A percentile compares a stretch with the other conserved stretches of the same genome.
Evolutionary conservation across 306 rosid species (phyloP).

Genomic region (Bauhinia variegata): DNA sequence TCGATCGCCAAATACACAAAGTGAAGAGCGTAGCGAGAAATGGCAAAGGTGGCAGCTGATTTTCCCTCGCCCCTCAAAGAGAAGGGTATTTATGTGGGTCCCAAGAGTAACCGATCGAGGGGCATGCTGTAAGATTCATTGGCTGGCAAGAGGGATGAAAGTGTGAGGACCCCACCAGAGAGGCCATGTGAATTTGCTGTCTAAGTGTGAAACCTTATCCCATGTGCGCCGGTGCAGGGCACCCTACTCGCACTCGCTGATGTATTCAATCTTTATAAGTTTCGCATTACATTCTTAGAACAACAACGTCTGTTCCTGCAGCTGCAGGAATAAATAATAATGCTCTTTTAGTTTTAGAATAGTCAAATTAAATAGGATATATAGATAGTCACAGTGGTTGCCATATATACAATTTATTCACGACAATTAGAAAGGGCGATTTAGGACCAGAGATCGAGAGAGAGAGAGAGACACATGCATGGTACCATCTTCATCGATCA

Average conservation of each 20-base stretch:
- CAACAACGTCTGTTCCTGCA: too few relatives aligned
- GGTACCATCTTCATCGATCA: too few relatives aligned
- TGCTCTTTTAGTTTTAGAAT: too few relatives aligned
- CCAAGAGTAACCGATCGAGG: constrained; percentile 45
- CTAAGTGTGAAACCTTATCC: constrained; percentile 71
- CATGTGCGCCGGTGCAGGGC: constrained; percentile 92
- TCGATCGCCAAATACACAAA: too few relatives aligned
- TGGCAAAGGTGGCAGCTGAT: neutral
- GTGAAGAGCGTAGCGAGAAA: neutral
- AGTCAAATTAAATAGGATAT: too few relatives aligned
- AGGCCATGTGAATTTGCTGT: constrained; percentile 82
- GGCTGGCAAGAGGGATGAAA: constrained; percentile 35
- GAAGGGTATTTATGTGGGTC: constrained; percentile 44
- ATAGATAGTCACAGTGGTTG: too few relatives aligned
- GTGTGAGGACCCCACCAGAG: constrained; percentile 47
- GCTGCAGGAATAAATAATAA: neutral
- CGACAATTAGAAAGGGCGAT: too few relatives aligned
- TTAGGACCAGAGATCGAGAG: neutral
- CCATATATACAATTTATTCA: too few relatives aligned
- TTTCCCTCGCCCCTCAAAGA: neutral
- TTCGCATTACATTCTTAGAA: too few relatives aligned
- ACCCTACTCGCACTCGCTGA: constrained; percentile 68
- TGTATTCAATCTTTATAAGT: too few relatives aligned
- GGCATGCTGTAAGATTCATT: constrained; percentile 68
- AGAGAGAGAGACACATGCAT: too few relatives aligned